Evolutionary conservation across 176 grass and related monocot genomes (phyloP).

Genomic region (Carex myosuroides): DNA sequence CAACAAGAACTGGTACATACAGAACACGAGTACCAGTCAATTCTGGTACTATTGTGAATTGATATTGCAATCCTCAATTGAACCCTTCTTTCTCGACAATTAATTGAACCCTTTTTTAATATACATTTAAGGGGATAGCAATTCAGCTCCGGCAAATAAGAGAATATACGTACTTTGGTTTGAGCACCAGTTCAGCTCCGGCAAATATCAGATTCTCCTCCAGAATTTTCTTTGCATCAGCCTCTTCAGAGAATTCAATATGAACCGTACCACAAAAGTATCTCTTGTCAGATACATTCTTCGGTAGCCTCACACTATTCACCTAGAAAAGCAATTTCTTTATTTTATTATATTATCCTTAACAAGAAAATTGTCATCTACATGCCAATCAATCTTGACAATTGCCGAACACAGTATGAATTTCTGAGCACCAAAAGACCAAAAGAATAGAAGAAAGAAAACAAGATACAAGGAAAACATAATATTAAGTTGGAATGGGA

Average conservation of each 20-base stretch:
- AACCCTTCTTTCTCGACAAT: not conserved
- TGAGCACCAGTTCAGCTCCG: conserved; percentile 54
- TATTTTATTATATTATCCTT: not conserved
- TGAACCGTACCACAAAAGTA: conserved; percentile 70
- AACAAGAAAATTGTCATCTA: not conserved
- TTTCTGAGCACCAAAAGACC: not conserved
- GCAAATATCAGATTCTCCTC: conserved; percentile 49
- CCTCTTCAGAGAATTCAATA: conserved; percentile 86
- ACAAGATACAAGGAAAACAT: not conserved
- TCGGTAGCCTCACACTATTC: conserved; percentile 83
- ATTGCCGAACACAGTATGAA: not conserved
- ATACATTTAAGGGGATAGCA: not conserved
- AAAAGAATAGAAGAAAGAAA: not conserved
- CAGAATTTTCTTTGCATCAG: conserved; percentile 51
- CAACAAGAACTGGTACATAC: not conserved
- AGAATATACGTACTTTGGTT: conserved; percentile 45
- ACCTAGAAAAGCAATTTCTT: conserved; percentile 36
- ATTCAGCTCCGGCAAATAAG: conserved; percentile 46
- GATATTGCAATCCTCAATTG: not conserved
- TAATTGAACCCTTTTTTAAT: conserved; percentile 9
- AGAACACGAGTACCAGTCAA: not conserved
- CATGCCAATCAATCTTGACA: not conserved
- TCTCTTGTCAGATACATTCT: conserved; percentile 60
- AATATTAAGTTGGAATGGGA: not conserved
- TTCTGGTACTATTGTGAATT: not conserved